Base-by-base conservation (phyloP, 2,329 filamentous ascomycete species). In the Amylocarpus encephaloides region DNA sequence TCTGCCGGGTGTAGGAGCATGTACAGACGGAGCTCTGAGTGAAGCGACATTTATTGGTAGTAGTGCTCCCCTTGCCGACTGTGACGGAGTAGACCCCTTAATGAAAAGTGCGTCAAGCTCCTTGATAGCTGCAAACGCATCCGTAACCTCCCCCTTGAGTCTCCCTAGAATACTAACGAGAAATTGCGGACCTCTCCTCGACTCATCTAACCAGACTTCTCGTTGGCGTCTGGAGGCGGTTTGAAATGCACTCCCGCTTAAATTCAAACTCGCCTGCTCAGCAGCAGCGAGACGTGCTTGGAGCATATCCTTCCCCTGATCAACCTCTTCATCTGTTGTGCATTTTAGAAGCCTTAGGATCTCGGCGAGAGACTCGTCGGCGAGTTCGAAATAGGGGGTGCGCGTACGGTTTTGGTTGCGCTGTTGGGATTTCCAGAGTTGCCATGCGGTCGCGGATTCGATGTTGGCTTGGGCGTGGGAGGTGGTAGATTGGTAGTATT, bases 381-480 rank as follows among this genome's bases (percentile, higher is more conserved):
- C 50, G 6, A 52, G 42, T 30, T 52, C 50, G 22, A 52, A 52
- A 35, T 36, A 49, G 19, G 34, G 41, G 12, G 35, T 43, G 33
- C 4, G 12, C 2, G n/a, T n/a, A 12, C 30, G 6, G 16, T 2
- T 15, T 13, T 15, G 18, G 3, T 16, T 29, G 18, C 29, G 16
- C 9, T 30, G 29, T 30, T 48, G 32, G 29, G 12, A n/a, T 35
- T 48, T 43, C 49, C 49, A 51, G 2, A 15, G 6, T 5, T 51
- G 11, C 49, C 49, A 48, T 30, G 49, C 49, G 7, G 39, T 38
- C 6, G 33, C 12, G n/a, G 44, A 39, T 5, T 18, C 40, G 11
- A 10, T 11, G 13, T 40, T 19, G 6, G 29, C 49, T 34, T 48
- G 35, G 19, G 29, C n/a, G 26, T 44, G 29, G 30, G 44, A 34